Conservation (phyloP, 2,329 filamentous ascomycete species). For the Atkinsonella hypoxylon region DNA sequence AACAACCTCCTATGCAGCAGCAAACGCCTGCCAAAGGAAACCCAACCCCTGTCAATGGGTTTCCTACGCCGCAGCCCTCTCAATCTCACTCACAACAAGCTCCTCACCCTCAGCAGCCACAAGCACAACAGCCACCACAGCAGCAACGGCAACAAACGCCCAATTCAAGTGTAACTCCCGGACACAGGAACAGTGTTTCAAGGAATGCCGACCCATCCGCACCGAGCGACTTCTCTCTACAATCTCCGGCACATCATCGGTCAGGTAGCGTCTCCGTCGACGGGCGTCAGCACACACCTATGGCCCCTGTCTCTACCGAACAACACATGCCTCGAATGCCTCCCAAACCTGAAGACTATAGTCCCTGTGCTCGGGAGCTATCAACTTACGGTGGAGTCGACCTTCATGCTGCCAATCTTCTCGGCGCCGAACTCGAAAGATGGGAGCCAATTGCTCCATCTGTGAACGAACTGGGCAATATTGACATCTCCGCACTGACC, state of each 20-base stretch:
- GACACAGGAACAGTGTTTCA: conserved; percentile 35
- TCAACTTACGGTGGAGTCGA: conserved; percentile 62
- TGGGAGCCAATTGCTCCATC: conserved; percentile 65
- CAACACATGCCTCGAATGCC: conserved; percentile 26
- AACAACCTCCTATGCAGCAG: conserved; percentile 24
- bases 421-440: conserved; percentile 55
- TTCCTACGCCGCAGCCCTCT: conserved; percentile 22
- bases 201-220: conserved; percentile 32
- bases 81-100: conserved; percentile 9
- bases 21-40: conserved; percentile 30
- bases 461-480: conserved; percentile 67
- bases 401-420: conserved; percentile 47
- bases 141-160: conserved; percentile 10
- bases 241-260: conserved; percentile 32
- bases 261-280: conserved; percentile 29
- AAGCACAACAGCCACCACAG: conserved; percentile 7
- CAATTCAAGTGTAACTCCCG: conserved; percentile 24
- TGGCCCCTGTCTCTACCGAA: conserved; percentile 13
- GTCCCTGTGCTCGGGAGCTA: conserved; percentile 40
- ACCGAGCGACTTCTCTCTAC: conserved; percentile 30
- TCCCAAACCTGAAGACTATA: conserved; percentile 39
- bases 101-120: conserved; percentile 17
- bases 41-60: conserved; percentile 25
- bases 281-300: conserved; percentile 14
- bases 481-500: conserved; percentile 82